Percentiles rank a stretch among this genome's conserved stretches.
Evolutionary conservation across 2,329 filamentous ascomycete genomes (phyloP).

Genomic region (Gaeumannomyces sp.): DNA sequence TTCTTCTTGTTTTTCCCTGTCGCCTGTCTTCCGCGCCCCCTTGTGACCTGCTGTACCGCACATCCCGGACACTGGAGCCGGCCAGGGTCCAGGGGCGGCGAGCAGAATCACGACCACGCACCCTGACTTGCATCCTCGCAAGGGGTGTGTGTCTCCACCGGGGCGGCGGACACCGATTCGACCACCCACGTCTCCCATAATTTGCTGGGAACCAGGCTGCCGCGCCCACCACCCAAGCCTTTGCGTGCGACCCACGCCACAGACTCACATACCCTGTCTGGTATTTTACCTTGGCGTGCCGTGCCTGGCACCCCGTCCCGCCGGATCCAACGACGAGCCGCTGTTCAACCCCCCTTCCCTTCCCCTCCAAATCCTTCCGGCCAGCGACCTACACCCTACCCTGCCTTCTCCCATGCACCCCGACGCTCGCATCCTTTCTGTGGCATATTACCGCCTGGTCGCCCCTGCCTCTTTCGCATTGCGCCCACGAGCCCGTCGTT

Average conservation of each 20-base stretch:
- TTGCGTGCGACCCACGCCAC: slow-evolving; percentile 7
- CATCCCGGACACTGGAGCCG: background rate
- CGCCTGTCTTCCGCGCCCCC: slow-evolving; percentile 4
- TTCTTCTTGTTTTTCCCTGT: background rate
- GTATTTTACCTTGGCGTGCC: background rate
- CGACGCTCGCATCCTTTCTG: slow-evolving; percentile 1
- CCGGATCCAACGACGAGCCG: slow-evolving; percentile 2
- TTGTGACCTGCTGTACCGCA: slow-evolving; percentile 10
- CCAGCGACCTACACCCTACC: slow-evolving; percentile 2
- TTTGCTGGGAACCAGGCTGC: background rate
- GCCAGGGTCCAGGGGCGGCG: slow-evolving; percentile 10
- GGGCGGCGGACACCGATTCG: background rate
- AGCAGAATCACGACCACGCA: slow-evolving; percentile 2
- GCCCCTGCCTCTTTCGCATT: slow-evolving; percentile 3
- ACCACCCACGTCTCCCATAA: background rate
- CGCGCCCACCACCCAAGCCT: slow-evolving; percentile 3
- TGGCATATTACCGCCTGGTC: slow-evolving; percentile 5
- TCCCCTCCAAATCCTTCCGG: slow-evolving; percentile 2
- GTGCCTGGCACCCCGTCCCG: background rate
- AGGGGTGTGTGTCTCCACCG: background rate
- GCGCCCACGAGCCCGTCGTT: background rate
- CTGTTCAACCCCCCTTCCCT: slow-evolving; percentile 6
- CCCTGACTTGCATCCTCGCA: background rate
- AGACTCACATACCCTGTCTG: slow-evolving; percentile 13
- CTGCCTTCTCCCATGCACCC: slow-evolving; percentile 5